A percentile compares a stretch with the other conserved stretches of the same genome.
These are phyloP conservation scores for Aschersonia sp. DNA, from an alignment of 2,329 filamentous ascomycete species.

Conservation along the genomic window DNA sequence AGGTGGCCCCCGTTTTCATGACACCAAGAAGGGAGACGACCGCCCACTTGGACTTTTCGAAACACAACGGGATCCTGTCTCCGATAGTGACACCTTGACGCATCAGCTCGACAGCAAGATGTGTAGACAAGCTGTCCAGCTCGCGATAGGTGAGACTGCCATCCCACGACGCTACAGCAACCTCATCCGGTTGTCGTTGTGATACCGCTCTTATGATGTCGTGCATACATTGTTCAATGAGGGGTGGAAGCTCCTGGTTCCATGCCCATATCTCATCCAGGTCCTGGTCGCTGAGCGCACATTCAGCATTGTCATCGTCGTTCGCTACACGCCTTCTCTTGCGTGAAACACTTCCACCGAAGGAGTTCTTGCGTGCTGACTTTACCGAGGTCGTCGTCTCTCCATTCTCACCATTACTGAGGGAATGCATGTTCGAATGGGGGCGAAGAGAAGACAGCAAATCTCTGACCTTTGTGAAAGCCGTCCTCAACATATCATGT, in stretches of 20 bases:
- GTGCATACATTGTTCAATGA: constrained; percentile 28
- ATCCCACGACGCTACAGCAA: constrained; percentile 35
- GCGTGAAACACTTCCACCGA: too few species aligned
- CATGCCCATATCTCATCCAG: constrained; percentile 30
- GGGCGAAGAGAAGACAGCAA: too few species aligned
- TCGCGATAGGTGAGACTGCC: constrained; percentile 30
- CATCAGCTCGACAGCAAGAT: constrained; percentile 24
- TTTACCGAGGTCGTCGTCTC: too few species aligned
- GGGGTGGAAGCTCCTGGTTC: constrained; percentile 26
- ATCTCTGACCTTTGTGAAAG: too few species aligned
- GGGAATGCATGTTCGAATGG: too few species aligned
- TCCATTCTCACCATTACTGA: too few species aligned
- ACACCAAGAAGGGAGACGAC: constrained; percentile 28
- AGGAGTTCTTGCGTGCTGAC: too few species aligned
- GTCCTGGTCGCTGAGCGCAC: constrained; percentile 10
- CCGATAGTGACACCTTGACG: constrained; percentile 21
- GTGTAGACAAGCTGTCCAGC: constrained; percentile 25
- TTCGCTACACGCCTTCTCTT: too few species aligned
- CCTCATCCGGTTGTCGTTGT: constrained; percentile 17
- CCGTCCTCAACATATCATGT: too few species aligned
- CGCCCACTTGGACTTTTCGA: constrained; percentile 33
- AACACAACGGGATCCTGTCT: constrained; percentile 32
- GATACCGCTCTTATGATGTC: constrained; percentile 27
- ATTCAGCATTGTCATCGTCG: too few species aligned
- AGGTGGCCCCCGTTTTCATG: constrained; percentile 33